These are phyloP conservation scores for Trichocomaceae sp. DNA, from an alignment of 2,329 filamentous ascomycete genomes.

Conservation along the genomic window DNA sequence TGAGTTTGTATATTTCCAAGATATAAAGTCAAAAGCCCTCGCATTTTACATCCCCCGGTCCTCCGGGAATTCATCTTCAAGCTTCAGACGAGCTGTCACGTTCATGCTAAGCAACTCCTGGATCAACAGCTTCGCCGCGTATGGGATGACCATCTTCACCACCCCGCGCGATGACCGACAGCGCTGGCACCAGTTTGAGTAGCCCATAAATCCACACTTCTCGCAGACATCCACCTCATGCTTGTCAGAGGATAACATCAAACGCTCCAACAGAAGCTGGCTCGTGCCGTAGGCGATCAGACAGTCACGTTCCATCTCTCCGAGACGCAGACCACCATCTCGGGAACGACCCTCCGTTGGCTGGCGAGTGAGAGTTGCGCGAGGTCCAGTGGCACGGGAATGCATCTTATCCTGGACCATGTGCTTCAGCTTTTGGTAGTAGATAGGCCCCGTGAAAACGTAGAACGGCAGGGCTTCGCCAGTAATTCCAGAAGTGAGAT, in stretches of 20 bases:
- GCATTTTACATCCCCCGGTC: constrained; percentile 28
- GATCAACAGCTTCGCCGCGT: constrained; percentile 90
- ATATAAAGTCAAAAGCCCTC: background rate
- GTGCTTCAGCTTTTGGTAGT: constrained; percentile 99
- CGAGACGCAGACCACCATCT: constrained; percentile 83
- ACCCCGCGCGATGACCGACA: constrained; percentile 81
- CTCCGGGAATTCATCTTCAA: constrained; percentile 86
- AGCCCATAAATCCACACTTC: constrained; percentile 88
- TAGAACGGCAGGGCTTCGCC: constrained; percentile 91
- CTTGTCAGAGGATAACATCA: constrained; percentile 91
- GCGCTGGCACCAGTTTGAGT: constrained; percentile 88
- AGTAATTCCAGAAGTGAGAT: constrained; percentile 89
- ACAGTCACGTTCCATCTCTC: constrained; percentile 99
- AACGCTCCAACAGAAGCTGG: constrained; percentile 80
- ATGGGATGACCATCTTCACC: constrained; percentile 91
- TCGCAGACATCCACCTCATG: constrained; percentile 92
- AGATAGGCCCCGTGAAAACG: constrained; percentile 97
- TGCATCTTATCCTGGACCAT: constrained; percentile 99
- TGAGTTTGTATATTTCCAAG: background rate
- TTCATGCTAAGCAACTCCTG: constrained; percentile 99
- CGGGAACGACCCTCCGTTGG: constrained; percentile 92
- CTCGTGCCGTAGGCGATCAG: constrained; percentile 93
- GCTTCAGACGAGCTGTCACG: constrained; percentile 81
- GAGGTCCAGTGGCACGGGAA: constrained; percentile 79
- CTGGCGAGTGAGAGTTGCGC: constrained; percentile 87